Conservation (phyloP, 441 rosid genomes). For the Populus hybrid region DNA sequence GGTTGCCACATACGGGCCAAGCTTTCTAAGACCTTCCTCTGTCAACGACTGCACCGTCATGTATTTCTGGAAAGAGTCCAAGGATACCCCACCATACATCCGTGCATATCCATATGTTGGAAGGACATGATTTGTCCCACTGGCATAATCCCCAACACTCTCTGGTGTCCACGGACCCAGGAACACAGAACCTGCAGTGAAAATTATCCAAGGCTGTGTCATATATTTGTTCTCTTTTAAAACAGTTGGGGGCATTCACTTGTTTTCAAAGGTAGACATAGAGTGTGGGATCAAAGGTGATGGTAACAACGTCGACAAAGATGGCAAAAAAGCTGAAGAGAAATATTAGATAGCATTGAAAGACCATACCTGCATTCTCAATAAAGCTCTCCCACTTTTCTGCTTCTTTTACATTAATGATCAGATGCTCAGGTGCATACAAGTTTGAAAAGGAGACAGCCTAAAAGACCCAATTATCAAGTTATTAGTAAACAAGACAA, state of each 20-base stretch:
- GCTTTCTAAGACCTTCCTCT: slow-evolving; percentile 69
- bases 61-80: slow-evolving; percentile 78
- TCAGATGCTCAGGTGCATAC: slow-evolving; percentile 92
- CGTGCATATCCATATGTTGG: slow-evolving; percentile 89
- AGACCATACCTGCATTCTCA: slow-evolving; percentile 74
- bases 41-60: slow-evolving; percentile 84
- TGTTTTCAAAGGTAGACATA: not conserved
- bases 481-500: not conserved
- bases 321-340: not conserved
- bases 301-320: not conserved
- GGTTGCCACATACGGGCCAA: slow-evolving; percentile 77
- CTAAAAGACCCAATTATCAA: slow-evolving; percentile 15
- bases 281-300: not conserved
- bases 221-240: not conserved
- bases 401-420: slow-evolving; percentile 80
- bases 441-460: slow-evolving; percentile 77
- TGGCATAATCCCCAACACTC: slow-evolving; percentile 89
- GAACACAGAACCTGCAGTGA: slow-evolving; percentile 69
- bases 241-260: not conserved
- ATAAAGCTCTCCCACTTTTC: slow-evolving; percentile 82
- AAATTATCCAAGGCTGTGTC: not conserved
- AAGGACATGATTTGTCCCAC: slow-evolving; percentile 91
- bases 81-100: slow-evolving; percentile 84
- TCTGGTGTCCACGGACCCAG: slow-evolving; percentile 88
- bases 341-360: not conserved